These are phyloP conservation scores for Loxodes magnus DNA, from an alignment of 73 alveolate genomes.

Conservation along the genomic window DNA sequence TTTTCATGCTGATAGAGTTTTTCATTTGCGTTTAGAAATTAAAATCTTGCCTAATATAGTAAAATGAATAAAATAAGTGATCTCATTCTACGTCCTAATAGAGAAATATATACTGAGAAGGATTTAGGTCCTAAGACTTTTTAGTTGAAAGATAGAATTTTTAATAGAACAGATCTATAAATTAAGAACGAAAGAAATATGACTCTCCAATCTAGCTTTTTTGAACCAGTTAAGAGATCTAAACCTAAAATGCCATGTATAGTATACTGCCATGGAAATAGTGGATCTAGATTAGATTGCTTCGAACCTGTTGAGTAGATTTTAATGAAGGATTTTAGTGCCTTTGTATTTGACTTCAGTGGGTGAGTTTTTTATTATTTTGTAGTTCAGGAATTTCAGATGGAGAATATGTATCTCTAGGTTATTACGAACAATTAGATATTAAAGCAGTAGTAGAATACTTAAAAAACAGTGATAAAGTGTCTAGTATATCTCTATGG, in stretches of 20 bases:
- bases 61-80: neutral
- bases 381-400: conserved; percentile 60
- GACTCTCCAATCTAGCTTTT: conserved; percentile 27
- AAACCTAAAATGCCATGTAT: conserved; percentile 29
- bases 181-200: conserved; percentile 23
- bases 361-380: no score
- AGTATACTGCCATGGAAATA: conserved; percentile 48
- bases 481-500: conserved; percentile 69
- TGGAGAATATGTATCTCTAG: conserved; percentile 83
- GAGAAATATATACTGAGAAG: neutral
- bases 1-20: no score
- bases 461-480: conserved; percentile 52
- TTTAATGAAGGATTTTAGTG: no score
- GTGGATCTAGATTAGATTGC: conserved; percentile 40
- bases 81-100: neutral
- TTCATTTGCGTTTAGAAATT: no score
- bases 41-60: no score
- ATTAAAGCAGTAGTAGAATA: conserved; percentile 74
- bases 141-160: neutral
- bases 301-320: no score
- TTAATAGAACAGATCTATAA: conserved; percentile 24
- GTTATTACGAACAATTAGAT: conserved; percentile 90
- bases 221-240: conserved; percentile 27
- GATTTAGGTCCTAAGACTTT: conserved; percentile 4
- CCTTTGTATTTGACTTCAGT: no score